These are phyloP conservation scores for Fragilaria crotonensis DNA, from an alignment of 108 stramenopile genomes.

Conservation along the genomic window DNA sequence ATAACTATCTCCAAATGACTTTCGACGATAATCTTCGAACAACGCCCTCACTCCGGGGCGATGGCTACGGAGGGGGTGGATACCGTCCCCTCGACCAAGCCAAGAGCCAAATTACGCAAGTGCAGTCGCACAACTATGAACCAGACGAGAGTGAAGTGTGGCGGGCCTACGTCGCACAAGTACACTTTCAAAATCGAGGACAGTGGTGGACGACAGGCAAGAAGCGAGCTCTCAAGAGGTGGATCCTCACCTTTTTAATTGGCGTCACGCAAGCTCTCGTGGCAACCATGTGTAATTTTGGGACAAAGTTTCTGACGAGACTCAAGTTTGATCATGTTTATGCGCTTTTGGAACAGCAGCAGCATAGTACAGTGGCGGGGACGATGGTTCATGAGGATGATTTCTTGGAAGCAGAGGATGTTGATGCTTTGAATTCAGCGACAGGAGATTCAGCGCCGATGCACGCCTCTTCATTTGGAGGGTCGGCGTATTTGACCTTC, in stretches of 20 bases:
- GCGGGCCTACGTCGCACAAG: conserved; percentile 75
- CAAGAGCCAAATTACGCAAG: conserved; percentile 7
- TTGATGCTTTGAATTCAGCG: conserved; percentile 32
- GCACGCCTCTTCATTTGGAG: conserved; percentile 33
- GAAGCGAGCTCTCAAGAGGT: conserved; percentile 64
- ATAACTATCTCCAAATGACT: too few relatives aligned
- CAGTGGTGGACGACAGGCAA: conserved; percentile 91
- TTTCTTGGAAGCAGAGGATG: conserved; percentile 29
- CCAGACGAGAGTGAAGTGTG: conserved; percentile 86
- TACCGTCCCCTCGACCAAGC: background rate
- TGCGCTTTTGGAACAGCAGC: conserved; percentile 39
- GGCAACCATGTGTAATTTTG: conserved; percentile 60
- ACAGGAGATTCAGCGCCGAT: conserved; percentile 24
- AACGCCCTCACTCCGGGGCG: conserved; percentile 18
- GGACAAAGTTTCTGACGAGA: conserved; percentile 29
- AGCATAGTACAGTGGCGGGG: conserved; percentile 3
- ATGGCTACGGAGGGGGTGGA: conserved; percentile 54
- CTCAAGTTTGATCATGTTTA: conserved; percentile 71
- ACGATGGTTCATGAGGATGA: background rate
- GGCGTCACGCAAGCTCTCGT: conserved; percentile 75
- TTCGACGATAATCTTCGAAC: background rate
- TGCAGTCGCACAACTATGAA: conserved; percentile 82
- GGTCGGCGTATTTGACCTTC: conserved; percentile 66
- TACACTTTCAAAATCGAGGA: conserved; percentile 77
- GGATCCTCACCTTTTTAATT: conserved; percentile 74